phyloP scores from a whole-genome alignment of 2,329 filamentous ascomycete species.

The Hysterium pulicare region DNA sequence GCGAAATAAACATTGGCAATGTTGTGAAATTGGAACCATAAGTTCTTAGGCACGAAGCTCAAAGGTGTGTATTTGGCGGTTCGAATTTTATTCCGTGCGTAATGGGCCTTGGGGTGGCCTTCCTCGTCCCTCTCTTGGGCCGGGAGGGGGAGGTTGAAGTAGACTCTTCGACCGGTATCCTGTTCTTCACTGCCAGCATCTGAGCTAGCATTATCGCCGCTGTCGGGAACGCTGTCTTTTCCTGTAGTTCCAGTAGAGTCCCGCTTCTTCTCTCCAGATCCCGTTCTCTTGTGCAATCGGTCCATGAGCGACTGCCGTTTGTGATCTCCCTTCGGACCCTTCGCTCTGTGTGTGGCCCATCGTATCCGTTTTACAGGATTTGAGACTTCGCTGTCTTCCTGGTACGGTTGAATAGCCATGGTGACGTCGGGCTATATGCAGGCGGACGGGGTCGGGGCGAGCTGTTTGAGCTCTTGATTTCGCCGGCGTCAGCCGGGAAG shows the following conservation, averaged over 20 bases:
- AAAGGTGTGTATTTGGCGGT: conserved; percentile 96
- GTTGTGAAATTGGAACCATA: conserved; percentile 98
- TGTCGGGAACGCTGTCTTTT: conserved; percentile 30
- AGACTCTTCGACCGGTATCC: conserved; percentile 57
- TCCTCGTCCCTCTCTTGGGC: conserved; percentile 73
- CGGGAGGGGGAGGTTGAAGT: conserved; percentile 83
- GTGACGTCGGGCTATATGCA: conserved; percentile 19
- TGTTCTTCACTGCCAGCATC: conserved; percentile 39
- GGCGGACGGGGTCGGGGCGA: conserved; percentile 12
- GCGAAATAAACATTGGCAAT: conserved; percentile 98
- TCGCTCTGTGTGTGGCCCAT: conserved; percentile 93
- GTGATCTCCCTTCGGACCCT: conserved; percentile 67
- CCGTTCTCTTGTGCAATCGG: conserved; percentile 62
- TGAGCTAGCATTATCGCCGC: conserved; percentile 42
- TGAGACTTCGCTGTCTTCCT: conserved; percentile 51
- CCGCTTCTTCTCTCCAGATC: conserved; percentile 62
- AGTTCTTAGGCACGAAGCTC: conserved; percentile 92
- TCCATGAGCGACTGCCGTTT: conserved; percentile 83
- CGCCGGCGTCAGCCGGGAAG: conserved; percentile 38
- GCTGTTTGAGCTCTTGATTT: conserved; percentile 19
- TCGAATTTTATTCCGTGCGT: conserved; percentile 90
- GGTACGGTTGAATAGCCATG: conserved; percentile 26
- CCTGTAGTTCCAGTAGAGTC: conserved; percentile 34
- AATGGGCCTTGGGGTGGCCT: conserved; percentile 67
- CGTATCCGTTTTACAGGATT: conserved; percentile 73